phyloP scores from a whole-genome alignment of 257 asterid genomes.

The Ajuga chamaepitys region DNA sequence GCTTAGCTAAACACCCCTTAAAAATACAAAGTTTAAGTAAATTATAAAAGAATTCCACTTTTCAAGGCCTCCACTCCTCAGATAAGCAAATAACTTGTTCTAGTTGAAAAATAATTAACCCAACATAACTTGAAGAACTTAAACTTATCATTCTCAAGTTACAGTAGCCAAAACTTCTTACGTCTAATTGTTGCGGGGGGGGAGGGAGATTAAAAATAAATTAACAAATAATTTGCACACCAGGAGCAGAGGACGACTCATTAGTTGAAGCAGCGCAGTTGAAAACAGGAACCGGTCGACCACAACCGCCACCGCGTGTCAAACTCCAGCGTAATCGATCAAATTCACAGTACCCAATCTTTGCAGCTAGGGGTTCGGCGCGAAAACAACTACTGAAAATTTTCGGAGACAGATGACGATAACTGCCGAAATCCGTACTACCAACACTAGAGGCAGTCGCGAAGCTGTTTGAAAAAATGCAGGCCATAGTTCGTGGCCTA shows the following conservation, averaged over 20 bases:
- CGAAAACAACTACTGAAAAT: slow-evolving; percentile 8
- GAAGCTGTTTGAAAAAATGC: slow-evolving; percentile 13
- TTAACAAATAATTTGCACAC: slow-evolving; percentile 11
- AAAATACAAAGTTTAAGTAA: not conserved
- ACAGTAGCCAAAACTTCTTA: too few relatives aligned
- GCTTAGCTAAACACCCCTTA: too few relatives aligned
- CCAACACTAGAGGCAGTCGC: not conserved
- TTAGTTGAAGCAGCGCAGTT: slow-evolving; percentile 25
- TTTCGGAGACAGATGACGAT: slow-evolving; percentile 15
- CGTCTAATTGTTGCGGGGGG: too few relatives aligned
- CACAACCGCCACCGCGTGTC: not conserved
- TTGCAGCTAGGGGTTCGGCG: slow-evolving; percentile 3
- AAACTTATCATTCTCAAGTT: not conserved
- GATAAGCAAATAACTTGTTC: too few relatives aligned
- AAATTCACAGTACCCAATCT: not conserved
- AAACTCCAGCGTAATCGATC: slow-evolving; percentile 18
- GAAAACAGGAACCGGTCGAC: slow-evolving; percentile 18
- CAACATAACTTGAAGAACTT: not conserved
- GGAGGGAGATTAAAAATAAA: not conserved
- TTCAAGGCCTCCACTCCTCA: not conserved
- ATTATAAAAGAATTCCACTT: not conserved
- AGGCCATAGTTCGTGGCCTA: slow-evolving; percentile 10
- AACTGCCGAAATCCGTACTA: not conserved
- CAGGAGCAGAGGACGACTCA: slow-evolving; percentile 24
- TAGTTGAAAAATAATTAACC: not conserved